These are phyloP conservation scores for Jacaranda mimosifolia DNA, from an alignment of 257 asterid species.

Conservation along the genomic window DNA sequence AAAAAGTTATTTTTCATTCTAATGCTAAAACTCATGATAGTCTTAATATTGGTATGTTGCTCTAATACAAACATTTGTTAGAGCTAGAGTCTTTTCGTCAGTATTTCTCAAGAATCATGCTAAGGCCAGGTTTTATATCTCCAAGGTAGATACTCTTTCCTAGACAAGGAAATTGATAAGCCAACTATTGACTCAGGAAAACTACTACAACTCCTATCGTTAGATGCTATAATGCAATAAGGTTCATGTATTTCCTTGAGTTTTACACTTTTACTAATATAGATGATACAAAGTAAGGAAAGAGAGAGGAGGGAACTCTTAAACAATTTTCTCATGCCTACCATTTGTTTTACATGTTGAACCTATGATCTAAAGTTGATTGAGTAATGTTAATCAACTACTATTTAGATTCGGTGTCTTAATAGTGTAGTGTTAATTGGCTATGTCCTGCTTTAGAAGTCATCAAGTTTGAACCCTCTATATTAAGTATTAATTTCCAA, in stretches of 20 bases:
- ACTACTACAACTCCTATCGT: constrained; percentile 9
- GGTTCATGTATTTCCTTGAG: neutral
- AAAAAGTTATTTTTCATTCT: constrained; percentile 56
- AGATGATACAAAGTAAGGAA: neutral
- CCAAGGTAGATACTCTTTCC: constrained; percentile 7
- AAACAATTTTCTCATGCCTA: too few relatives aligned
- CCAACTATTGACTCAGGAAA: constrained; percentile 6
- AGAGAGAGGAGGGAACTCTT: neutral
- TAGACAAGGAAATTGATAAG: constrained; percentile 14
- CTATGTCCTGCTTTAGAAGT: constrained; percentile 3
- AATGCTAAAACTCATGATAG: constrained; percentile 99
- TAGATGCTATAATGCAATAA: constrained; percentile 14
- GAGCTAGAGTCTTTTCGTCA: constrained; percentile 2
- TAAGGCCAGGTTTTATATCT: constrained; percentile 4
- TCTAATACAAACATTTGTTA: constrained; percentile 15
- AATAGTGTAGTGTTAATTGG: neutral
- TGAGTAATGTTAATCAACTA: constrained; percentile 9
- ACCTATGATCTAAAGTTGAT: constrained; percentile 7
- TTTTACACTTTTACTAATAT: neutral
- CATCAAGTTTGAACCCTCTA: neutral
- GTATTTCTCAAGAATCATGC: constrained; percentile 26
- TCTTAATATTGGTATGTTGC: constrained; percentile 85
- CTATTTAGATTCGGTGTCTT: neutral
- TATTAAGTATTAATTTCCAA: constrained; percentile 2
- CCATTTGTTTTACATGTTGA: neutral